Evolutionary conservation across 345 rosid genomes (phyloP).

Genomic region (Arabidopsis arenosa): DNA sequence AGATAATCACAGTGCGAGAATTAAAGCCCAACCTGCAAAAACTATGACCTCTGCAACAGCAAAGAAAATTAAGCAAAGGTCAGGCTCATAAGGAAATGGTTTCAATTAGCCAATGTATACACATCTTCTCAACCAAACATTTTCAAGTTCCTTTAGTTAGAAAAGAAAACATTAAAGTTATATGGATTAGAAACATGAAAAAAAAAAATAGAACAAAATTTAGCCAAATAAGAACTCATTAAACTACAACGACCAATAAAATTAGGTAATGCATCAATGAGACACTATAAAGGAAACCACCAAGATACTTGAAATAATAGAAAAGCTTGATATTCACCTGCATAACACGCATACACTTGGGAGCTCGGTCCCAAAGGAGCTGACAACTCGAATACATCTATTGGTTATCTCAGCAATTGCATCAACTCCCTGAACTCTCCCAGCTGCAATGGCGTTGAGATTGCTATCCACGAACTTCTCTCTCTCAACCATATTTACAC

Average conservation of each 20-base stretch:
- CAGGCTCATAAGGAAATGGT: slow-evolving; percentile 21
- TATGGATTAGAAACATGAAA: background rate
- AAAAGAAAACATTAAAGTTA: background rate
- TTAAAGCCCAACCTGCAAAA: slow-evolving; percentile 74
- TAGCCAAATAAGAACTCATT: background rate
- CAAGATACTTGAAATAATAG: background rate
- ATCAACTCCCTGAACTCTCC: slow-evolving; percentile 89
- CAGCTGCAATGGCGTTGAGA: slow-evolving; percentile 88
- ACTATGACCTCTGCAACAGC: slow-evolving; percentile 67
- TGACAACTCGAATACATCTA: slow-evolving; percentile 87
- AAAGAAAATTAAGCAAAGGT: slow-evolving; percentile 23
- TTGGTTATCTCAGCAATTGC: slow-evolving; percentile 82
- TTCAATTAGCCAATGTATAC: background rate
- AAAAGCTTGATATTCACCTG: slow-evolving; percentile 58
- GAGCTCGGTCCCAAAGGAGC: slow-evolving; percentile 60
- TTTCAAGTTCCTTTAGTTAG: background rate
- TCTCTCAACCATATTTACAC: slow-evolving; percentile 61
- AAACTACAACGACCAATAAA: background rate
- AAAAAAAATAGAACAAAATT: background rate
- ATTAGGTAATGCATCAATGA: background rate
- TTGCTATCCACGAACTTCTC: slow-evolving; percentile 76
- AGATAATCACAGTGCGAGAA: slow-evolving; percentile 82
- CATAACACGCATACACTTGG: slow-evolving; percentile 86
- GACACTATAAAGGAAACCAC: slow-evolving; percentile 13
- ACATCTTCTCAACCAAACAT: slow-evolving; percentile 27